A percentile compares a stretch with the other conserved stretches of the same genome.
Conservation (phyloP, 805 yeast genomes). For the Ogataea trehalophila region DNA sequence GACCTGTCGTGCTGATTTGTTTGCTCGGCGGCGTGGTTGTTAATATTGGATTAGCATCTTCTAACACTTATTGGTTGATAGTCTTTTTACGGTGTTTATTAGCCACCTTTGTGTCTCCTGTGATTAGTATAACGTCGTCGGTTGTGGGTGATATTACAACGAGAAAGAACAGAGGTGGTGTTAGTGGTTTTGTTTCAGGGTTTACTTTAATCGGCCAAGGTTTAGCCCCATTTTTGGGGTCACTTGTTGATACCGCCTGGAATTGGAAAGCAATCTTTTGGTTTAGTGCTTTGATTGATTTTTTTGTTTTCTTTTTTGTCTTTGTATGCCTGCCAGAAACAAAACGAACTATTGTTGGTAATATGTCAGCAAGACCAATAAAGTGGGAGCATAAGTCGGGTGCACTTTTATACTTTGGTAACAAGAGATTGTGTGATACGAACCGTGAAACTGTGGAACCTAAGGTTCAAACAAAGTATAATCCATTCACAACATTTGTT, state of each 20-base stretch:
- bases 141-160: slow-evolving; percentile 71
- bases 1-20: slow-evolving; percentile 59
- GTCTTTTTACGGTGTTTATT: slow-evolving; percentile 68
- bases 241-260: slow-evolving; percentile 45
- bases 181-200: slow-evolving; percentile 62
- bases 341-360: slow-evolving; percentile 64
- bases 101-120: slow-evolving; percentile 73
- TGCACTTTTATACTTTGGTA: slow-evolving; percentile 30
- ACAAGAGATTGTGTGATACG: slow-evolving; percentile 27
- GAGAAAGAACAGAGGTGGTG: slow-evolving; percentile 62
- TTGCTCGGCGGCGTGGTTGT: slow-evolving; percentile 53
- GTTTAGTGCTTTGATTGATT: slow-evolving; percentile 66
- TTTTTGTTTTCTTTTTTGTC: slow-evolving; percentile 33
- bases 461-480: slow-evolving; percentile 11
- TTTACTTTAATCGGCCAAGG: slow-evolving; percentile 69
- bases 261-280: slow-evolving; percentile 79
- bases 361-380: slow-evolving; percentile 58
- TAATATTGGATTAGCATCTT: slow-evolving; percentile 60
- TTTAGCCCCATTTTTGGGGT: slow-evolving; percentile 70
- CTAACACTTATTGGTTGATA: slow-evolving; percentile 55
- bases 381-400: slow-evolving; percentile 41
- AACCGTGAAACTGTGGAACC: slow-evolving; percentile 23
- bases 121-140: slow-evolving; percentile 66
- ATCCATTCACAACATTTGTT: slow-evolving; percentile 23
- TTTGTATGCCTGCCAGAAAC: slow-evolving; percentile 67